Conservation (phyloP, 116 monocot species). For the Zostera marina region DNA sequence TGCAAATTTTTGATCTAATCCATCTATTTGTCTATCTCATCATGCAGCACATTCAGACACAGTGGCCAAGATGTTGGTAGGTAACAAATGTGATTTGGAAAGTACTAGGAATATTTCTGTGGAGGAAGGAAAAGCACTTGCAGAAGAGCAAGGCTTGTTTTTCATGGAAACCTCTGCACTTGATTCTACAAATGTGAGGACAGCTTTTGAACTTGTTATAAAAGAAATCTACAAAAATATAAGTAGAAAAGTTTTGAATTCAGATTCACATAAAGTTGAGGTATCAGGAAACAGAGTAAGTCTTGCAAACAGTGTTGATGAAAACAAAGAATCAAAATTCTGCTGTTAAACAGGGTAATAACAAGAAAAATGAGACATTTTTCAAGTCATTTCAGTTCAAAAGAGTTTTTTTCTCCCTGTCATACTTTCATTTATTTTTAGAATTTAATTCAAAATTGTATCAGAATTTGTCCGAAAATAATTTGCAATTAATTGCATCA, state of each 20-base stretch:
- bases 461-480: too few species aligned
- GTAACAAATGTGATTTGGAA: constrained; percentile 58
- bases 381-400: too few species aligned
- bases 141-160: constrained; percentile 42
- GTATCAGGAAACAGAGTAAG: constrained; percentile 32
- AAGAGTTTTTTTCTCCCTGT: too few species aligned
- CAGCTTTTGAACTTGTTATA: constrained; percentile 55
- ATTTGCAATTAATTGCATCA: too few species aligned
- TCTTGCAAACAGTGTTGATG: constrained; percentile 25
- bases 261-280: constrained; percentile 43
- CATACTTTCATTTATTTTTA: too few species aligned
- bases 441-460: too few species aligned
- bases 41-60: constrained; percentile 55
- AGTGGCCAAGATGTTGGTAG: constrained; percentile 41
- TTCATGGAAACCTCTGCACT: constrained; percentile 65
- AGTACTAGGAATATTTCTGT: constrained; percentile 32
- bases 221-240: constrained; percentile 46
- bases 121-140: constrained; percentile 59
- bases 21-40: neutral
- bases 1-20: neutral
- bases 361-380: too few species aligned
- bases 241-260: constrained; percentile 43
- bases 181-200: constrained; percentile 55
- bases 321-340: constrained; percentile 1
- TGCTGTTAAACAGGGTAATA: neutral